Percentiles rank a stretch among this genome's conserved stretches.
phyloP scores from a whole-genome alignment of 176 grass and related monocot genomes.

The Poa pratensis region DNA sequence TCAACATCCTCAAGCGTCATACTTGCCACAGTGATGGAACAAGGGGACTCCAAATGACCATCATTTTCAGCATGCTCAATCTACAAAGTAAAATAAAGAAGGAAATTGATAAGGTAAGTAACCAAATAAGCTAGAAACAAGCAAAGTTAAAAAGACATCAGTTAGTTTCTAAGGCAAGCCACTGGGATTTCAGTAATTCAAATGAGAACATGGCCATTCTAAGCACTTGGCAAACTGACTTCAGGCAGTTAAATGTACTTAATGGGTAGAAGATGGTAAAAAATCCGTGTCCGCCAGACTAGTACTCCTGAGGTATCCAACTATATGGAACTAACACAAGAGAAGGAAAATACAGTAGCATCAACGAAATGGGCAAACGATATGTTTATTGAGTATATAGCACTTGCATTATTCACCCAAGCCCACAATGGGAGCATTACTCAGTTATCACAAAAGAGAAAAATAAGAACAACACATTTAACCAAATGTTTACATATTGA shows the following conservation, averaged over 20 bases:
- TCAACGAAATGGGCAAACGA: too few relatives aligned
- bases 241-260: not conserved
- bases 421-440: not conserved
- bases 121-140: constrained; percentile 19
- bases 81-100: constrained; percentile 43
- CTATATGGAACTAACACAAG: not conserved
- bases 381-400: not conserved
- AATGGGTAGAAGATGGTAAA: constrained; percentile 1
- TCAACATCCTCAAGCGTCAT: constrained; percentile 60
- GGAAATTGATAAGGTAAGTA: not conserved
- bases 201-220: constrained; percentile 4
- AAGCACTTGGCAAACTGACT: constrained; percentile 1
- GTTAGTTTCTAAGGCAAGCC: constrained; percentile 1
- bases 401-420: not conserved
- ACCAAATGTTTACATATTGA: not conserved
- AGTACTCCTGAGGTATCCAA: not conserved
- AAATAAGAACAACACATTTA: not conserved
- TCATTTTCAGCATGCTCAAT: constrained; percentile 54
- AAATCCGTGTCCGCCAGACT: not conserved
- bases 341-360: too few relatives aligned
- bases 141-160: not conserved
- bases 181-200: not conserved
- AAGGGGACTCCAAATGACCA: constrained; percentile 63
- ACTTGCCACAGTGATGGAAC: constrained; percentile 61
- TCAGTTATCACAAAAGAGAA: not conserved